Conservation (phyloP, 129 eudicot species). For the Helianthus tuberosus region DNA sequence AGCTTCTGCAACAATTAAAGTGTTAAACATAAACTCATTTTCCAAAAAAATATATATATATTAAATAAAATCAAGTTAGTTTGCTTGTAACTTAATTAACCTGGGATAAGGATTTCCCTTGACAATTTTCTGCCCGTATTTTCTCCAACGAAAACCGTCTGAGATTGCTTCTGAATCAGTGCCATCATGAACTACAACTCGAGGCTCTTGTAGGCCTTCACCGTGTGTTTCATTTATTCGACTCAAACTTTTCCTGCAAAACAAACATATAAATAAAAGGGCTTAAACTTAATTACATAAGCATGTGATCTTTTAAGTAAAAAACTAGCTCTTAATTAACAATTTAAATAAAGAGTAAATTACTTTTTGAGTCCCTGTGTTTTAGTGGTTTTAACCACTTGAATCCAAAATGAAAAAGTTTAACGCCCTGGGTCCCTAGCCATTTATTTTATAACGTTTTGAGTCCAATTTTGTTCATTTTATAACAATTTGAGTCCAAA, state of each 20-base stretch:
- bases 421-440: too few relatives aligned
- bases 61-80: not conserved
- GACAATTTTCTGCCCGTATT: conserved; percentile 95
- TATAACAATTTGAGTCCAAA: too few relatives aligned
- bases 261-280: not conserved
- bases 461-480: too few relatives aligned
- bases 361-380: too few relatives aligned
- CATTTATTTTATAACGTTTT: too few relatives aligned
- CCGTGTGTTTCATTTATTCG: conserved; percentile 37
- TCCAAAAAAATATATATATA: not conserved
- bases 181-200: conserved; percentile 41
- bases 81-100: conserved; percentile 31
- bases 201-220: conserved; percentile 50
- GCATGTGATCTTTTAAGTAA: not conserved
- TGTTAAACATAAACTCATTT: conserved; percentile 6
- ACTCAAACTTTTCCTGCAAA: conserved; percentile 48
- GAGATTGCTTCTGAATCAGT: conserved; percentile 53
- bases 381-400: too few relatives aligned
- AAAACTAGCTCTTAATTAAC: not conserved
- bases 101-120: conserved; percentile 91
- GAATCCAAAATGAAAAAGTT: too few relatives aligned
- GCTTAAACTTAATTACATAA: conserved; percentile 9
- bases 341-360: not conserved
- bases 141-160: conserved; percentile 95
- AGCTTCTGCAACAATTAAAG: conserved; percentile 56